Conservation (phyloP, 2,329 filamentous ascomycete species). For the Massarina eburnea region DNA sequence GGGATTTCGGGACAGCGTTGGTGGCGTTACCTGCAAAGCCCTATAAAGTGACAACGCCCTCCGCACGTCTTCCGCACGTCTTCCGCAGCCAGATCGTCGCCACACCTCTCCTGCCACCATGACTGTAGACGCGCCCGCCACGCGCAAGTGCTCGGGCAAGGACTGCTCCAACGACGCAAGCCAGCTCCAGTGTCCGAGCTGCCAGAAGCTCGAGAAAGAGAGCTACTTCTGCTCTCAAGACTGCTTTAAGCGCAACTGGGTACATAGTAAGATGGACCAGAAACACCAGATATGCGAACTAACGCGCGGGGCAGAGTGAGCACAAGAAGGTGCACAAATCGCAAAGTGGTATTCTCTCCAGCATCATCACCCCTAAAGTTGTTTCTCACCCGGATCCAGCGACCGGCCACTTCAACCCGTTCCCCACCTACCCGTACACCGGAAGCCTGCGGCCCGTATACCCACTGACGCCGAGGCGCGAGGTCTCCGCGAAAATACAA, state of each 20-base stretch:
- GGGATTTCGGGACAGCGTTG: not conserved
- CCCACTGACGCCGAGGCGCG: slow-evolving; percentile 41
- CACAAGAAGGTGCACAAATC: slow-evolving; percentile 87
- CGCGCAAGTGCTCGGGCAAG: slow-evolving; percentile 74
- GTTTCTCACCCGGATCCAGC: slow-evolving; percentile 90
- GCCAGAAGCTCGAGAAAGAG: slow-evolving; percentile 84
- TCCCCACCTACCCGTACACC: slow-evolving; percentile 81
- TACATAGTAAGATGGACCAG: slow-evolving; percentile 49
- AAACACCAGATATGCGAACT: slow-evolving; percentile 16
- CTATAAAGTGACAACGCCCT: not conserved
- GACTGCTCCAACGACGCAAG: slow-evolving; percentile 88
- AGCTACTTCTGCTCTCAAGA: slow-evolving; percentile 98
- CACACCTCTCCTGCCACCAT: slow-evolving; percentile 22
- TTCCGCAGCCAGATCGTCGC: not conserved
- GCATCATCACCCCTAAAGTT: slow-evolving; percentile 74
- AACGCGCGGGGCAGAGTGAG: slow-evolving; percentile 58
- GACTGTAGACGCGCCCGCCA: slow-evolving; percentile 41
- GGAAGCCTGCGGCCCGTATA: slow-evolving; percentile 85
- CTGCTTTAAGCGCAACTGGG: slow-evolving; percentile 99
- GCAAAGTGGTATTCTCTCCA: slow-evolving; percentile 73
- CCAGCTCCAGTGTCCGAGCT: slow-evolving; percentile 89
- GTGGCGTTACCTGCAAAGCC: not conserved
- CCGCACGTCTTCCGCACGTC: not conserved
- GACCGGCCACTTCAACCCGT: slow-evolving; percentile 88
- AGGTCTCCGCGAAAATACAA: slow-evolving; percentile 75